Conservation (phyloP, 78 protist genomes). For the Chrysochromulina parva region DNA sequence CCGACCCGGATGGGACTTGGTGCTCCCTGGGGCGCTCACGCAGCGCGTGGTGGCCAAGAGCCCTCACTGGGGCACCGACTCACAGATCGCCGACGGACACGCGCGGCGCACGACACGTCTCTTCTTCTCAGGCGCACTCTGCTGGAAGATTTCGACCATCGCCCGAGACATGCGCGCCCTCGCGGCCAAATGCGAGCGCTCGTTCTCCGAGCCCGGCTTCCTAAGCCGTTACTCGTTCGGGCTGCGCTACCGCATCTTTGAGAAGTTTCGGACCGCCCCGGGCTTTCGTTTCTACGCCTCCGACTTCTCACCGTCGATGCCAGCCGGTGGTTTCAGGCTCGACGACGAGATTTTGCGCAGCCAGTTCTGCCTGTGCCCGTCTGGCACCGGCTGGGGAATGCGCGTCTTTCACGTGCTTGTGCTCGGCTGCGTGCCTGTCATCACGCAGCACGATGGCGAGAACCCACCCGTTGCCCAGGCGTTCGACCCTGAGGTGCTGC, state of each 20-base stretch:
- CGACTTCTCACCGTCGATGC: not conserved
- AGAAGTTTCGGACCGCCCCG: too few relatives aligned
- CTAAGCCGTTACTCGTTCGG: not conserved
- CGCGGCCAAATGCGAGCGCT: not conserved
- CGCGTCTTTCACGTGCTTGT: not conserved
- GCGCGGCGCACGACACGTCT: not conserved
- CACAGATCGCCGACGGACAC: not conserved
- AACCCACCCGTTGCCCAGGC: not conserved
- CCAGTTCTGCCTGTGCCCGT: not conserved
- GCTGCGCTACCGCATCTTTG: not conserved
- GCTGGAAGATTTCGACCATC: not conserved
- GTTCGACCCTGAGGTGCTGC: not conserved
- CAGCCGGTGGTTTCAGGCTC: not conserved
- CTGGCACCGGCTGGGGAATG: conserved; percentile 7
- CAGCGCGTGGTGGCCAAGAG: not conserved
- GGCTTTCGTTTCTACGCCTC: not conserved
- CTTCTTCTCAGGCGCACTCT: conserved; percentile 5
- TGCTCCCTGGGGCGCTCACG: not conserved
- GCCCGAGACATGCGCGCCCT: not conserved
- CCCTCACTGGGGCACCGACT: not conserved
- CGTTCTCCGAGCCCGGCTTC: not conserved
- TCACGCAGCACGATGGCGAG: not conserved
- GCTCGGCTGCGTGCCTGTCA: not conserved
- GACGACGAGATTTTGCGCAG: not conserved
- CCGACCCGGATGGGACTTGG: not conserved